Conservation (phyloP, 78 protist genomes). For the Cavenderia fasciculata region DNA sequence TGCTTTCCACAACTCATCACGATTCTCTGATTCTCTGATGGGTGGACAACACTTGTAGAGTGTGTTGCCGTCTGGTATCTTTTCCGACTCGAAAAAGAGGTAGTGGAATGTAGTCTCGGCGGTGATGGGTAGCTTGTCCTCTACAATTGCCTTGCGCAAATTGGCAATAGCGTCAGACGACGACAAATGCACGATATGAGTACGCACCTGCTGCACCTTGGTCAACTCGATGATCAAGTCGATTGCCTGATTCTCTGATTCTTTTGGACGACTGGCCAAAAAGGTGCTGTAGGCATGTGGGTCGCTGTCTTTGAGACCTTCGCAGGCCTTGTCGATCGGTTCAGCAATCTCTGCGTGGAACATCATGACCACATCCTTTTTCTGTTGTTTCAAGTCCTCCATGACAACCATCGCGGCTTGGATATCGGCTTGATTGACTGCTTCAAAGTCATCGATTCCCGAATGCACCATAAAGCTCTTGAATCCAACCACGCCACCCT, state of each 20-base stretch:
- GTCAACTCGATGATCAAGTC: slow-evolving; percentile 10
- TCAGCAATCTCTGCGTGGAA: slow-evolving; percentile 69
- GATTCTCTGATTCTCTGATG: slow-evolving; percentile 44
- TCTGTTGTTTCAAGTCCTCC: background rate
- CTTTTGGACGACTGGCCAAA: slow-evolving; percentile 45
- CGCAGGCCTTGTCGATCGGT: slow-evolving; percentile 19
- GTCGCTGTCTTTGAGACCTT: slow-evolving; percentile 1
- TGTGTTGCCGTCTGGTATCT: slow-evolving; percentile 61
- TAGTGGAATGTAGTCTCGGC: slow-evolving; percentile 78
- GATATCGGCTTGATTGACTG: background rate
- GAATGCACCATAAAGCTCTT: slow-evolving; percentile 53
- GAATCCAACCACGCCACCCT: slow-evolving; percentile 74
- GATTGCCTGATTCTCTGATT: slow-evolving; percentile 48
- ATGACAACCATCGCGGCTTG: slow-evolving; percentile 37
- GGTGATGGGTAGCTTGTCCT: slow-evolving; percentile 25
- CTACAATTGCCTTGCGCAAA: background rate
- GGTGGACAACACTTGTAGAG: slow-evolving; percentile 82
- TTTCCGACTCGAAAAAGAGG: slow-evolving; percentile 34
- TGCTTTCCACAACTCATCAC: slow-evolving; percentile 61
- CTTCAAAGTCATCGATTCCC: slow-evolving; percentile 51
- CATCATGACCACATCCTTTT: slow-evolving; percentile 68
- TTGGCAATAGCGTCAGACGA: slow-evolving; percentile 32
- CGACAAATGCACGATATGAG: slow-evolving; percentile 70
- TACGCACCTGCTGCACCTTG: background rate
- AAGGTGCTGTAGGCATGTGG: slow-evolving; percentile 38